A percentile compares a stretch with the other conserved stretches of the same genome.
Conservation (phyloP, 345 rosid species). For the Brassica cretica region DNA sequence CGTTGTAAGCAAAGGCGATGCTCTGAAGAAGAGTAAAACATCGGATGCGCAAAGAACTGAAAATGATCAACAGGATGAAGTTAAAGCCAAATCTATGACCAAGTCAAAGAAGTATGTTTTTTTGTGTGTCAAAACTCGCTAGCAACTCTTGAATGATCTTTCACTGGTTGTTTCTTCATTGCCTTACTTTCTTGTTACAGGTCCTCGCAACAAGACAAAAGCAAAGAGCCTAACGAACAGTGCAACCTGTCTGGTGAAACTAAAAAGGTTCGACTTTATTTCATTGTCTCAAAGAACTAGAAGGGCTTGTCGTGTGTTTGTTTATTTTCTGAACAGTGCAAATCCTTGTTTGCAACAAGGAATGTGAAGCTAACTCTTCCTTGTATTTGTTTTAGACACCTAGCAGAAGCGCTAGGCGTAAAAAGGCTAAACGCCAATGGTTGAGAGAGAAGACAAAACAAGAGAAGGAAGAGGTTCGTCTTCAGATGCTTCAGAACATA, state of each 20-base stretch:
- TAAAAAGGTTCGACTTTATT: conserved; percentile 57
- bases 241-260: conserved; percentile 43
- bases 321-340: not conserved
- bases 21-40: conserved; percentile 36
- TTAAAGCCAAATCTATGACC: conserved; percentile 24
- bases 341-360: conserved; percentile 13
- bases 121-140: conserved; percentile 18
- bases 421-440: conserved; percentile 80
- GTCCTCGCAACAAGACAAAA: conserved; percentile 45
- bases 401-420: conserved; percentile 93
- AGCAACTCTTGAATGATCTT: conserved; percentile 5
- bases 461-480: conserved; percentile 64
- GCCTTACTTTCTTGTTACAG: conserved; percentile 37
- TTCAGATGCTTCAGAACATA: conserved; percentile 12
- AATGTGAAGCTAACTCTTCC: conserved; percentile 29
- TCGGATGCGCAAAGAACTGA: conserved; percentile 31
- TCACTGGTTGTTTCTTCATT: conserved; percentile 14
- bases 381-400: conserved; percentile 51
- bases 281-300: not conserved
- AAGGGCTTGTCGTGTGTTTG: not conserved
- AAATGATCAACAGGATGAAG: conserved; percentile 34
- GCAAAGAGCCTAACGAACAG: conserved; percentile 43
- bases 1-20: conserved; percentile 33
- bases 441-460: conserved; percentile 61
- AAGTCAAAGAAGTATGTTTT: conserved; percentile 48